Base-by-base conservation (phyloP, 768 basidiomycete species). In the Multifurca ochricompacta region DNA sequence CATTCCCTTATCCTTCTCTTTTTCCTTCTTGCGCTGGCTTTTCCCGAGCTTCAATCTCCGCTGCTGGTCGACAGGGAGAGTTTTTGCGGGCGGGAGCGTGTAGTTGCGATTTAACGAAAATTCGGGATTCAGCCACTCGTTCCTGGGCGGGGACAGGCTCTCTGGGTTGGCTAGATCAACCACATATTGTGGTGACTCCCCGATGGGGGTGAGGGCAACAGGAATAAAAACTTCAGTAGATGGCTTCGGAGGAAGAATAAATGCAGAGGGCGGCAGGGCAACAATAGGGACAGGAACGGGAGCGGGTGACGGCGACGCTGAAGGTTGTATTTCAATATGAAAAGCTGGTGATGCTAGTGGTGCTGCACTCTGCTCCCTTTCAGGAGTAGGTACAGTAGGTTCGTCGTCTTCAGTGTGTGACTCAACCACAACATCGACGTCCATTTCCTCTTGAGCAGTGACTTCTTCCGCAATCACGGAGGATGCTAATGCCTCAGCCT, bases 11-110 rank as follows among this genome's bases (percentile, higher is more conserved):
- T 77, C 76, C 30, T 66, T 66, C 41, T 76, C 77, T 48, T 73
- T 74, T 3, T 80, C 80, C 34, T 76, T 79, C 60, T 80, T 78
- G 46, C 74, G 73, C 42, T 75, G 73, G 28, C 63, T 65, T 53
- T 76, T 80, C 4, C 68, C 67, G 13, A 72, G 66, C 62, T 75
- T 80, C 16, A 71, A 67, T 61, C 74, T 79, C 36, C 77, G 75
- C 19, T 74, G 66, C 63, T 74, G 80, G 54, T 84, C 82, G 0
- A 73, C 58, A 14, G 83, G 82, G 18, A 86, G 68, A 8, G 70
- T 66, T 54, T 74, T 79, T 39, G 80, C 69, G 19, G 76, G 73
- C 6, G 85, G 85, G 0, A 85, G 70, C 11, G 74, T 69, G 59
- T 83, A 85, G 2, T 69, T 60, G 25, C 72, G 73, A 54, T 73